A percentile compares a stretch with the other conserved stretches of the same genome.
These are phyloP conservation scores for Jaapia argillacea DNA, from an alignment of 768 basidiomycete genomes.

Conservation along the genomic window DNA sequence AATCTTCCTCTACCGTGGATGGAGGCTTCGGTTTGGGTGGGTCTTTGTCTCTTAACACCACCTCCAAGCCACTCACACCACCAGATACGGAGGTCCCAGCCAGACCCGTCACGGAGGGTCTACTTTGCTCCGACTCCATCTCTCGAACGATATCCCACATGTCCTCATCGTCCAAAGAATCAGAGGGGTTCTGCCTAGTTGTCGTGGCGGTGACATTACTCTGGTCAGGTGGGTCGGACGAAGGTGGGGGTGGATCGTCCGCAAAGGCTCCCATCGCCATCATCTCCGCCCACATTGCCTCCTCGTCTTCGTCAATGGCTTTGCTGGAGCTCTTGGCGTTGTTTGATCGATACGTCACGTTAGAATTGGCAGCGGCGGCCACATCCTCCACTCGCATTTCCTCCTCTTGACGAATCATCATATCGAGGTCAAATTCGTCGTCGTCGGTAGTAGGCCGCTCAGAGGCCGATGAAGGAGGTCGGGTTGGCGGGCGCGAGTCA, in stretches of 20 bases:
- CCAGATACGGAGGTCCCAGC: too few relatives aligned
- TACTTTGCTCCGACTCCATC: slow-evolving; percentile 26
- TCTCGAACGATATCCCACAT: slow-evolving; percentile 66
- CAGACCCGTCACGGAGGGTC: too few relatives aligned
- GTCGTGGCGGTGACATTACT: slow-evolving; percentile 3
- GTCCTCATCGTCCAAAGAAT: slow-evolving; percentile 36
- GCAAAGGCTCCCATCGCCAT: slow-evolving; percentile 9
- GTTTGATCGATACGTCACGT: slow-evolving; percentile 3
- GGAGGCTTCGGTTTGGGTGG: too few relatives aligned
- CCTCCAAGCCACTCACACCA: too few relatives aligned
- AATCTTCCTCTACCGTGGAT: slow-evolving; percentile 40
- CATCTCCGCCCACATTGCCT: slow-evolving; percentile 16
- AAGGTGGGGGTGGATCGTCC: not conserved
- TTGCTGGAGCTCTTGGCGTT: slow-evolving; percentile 6
- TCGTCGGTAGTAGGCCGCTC: slow-evolving; percentile 23
- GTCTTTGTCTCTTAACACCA: too few relatives aligned
- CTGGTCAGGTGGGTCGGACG: slow-evolving; percentile 3
- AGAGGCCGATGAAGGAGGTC: slow-evolving; percentile 26
- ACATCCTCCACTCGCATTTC: slow-evolving; percentile 17
- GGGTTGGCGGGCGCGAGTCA: slow-evolving; percentile 1
- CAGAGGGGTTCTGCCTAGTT: slow-evolving; percentile 3
- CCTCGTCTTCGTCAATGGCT: slow-evolving; percentile 5
- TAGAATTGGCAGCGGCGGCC: slow-evolving; percentile 1
- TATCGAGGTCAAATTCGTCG: slow-evolving; percentile 44
- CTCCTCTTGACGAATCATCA: slow-evolving; percentile 36